A percentile compares a stretch with the other conserved stretches of the same genome.
Conservation (phyloP, 768 basidiomycete genomes). For the Xerocomellus intermedius region DNA sequence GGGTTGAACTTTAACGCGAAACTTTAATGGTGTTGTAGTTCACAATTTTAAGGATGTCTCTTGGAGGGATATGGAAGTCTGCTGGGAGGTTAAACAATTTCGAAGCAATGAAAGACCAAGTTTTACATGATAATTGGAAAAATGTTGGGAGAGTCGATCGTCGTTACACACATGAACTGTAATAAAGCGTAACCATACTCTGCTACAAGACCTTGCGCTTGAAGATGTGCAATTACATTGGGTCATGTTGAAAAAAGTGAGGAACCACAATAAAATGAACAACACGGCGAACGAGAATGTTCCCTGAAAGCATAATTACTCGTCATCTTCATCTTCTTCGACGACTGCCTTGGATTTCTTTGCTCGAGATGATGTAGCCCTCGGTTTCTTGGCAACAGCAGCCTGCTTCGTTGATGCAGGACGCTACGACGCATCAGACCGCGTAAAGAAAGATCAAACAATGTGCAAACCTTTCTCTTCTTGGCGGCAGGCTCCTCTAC, state of each 20-base stretch:
- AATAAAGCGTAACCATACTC: conserved; percentile 3
- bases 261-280: conserved; percentile 8
- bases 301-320: conserved; percentile 13
- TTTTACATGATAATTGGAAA: neutral
- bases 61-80: neutral
- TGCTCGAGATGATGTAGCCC: conserved; percentile 25
- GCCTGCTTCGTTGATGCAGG: conserved; percentile 45
- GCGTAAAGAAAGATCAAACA: neutral
- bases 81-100: neutral
- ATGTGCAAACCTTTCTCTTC: conserved; percentile 65
- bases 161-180: neutral
- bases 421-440: conserved; percentile 32
- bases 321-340: conserved; percentile 42
- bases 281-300: neutral
- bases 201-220: conserved; percentile 4
- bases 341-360: conserved; percentile 47
- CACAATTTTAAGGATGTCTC: neutral
- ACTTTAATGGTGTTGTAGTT: conserved; percentile 12
- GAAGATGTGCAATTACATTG: conserved; percentile 10
- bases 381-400: conserved; percentile 41
- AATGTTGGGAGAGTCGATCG: neutral
- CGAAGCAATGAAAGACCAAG: neutral
- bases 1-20: conserved; percentile 3
- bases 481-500: conserved; percentile 40
- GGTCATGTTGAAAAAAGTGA: neutral